Conservation (phyloP, 805 yeast genomes). For the Lachancea sp. region DNA sequence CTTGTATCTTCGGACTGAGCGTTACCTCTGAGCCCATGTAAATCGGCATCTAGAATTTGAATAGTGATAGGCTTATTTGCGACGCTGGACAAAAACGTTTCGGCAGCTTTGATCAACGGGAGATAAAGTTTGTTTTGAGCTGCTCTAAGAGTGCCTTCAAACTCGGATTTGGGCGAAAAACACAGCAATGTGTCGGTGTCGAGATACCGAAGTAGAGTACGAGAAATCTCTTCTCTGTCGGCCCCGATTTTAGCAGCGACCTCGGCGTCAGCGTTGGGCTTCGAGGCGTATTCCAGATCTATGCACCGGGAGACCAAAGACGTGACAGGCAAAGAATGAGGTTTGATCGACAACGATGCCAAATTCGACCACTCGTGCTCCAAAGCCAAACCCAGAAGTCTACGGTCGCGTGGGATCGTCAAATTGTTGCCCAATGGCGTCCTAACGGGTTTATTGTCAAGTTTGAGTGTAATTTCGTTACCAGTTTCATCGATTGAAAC, state of each 20-base stretch:
- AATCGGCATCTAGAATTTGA: constrained; percentile 69
- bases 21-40: constrained; percentile 77
- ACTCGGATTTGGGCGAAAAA: constrained; percentile 73
- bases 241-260: constrained; percentile 56
- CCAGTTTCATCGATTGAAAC: constrained; percentile 38
- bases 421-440: constrained; percentile 79
- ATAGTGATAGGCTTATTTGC: constrained; percentile 36
- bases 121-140: constrained; percentile 75
- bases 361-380: constrained; percentile 84
- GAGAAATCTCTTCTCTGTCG: constrained; percentile 46
- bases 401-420: constrained; percentile 52
- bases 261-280: constrained; percentile 38
- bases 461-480: constrained; percentile 44
- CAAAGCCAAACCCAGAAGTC: constrained; percentile 63
- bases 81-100: constrained; percentile 43
- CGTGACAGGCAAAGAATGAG: constrained; percentile 79
- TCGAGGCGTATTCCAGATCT: constrained; percentile 50
- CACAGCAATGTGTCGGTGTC: constrained; percentile 93
- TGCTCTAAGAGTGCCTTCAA: constrained; percentile 70
- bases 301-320: constrained; percentile 82
- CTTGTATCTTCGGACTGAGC: constrained; percentile 55
- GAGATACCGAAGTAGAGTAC: constrained; percentile 66
- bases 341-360: constrained; percentile 59
- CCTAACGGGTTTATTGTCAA: constrained; percentile 70
- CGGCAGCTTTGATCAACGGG: constrained; percentile 67